phyloP scores from a whole-genome alignment of 2,329 filamentous ascomycete genomes.

The Grosmannia penicillata region DNA sequence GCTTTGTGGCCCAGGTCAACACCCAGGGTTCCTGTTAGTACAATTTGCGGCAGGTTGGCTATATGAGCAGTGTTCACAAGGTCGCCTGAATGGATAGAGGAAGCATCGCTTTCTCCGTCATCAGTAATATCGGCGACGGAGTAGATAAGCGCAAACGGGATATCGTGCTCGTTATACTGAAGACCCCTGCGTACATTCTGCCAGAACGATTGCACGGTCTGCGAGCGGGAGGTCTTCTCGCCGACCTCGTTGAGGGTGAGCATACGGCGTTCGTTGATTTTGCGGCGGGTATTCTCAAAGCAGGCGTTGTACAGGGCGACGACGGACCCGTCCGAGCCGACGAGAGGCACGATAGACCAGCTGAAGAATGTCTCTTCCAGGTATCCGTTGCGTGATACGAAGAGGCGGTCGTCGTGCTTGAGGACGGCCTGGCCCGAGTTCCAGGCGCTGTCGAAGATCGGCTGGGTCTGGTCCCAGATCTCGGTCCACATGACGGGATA shows the following conservation, averaged over 20 bases:
- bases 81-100: conserved; percentile 56
- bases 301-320: conserved; percentile 66
- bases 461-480: conserved; percentile 58
- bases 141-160: conserved; percentile 65
- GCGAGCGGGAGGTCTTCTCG: conserved; percentile 57
- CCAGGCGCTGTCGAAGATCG: conserved; percentile 52
- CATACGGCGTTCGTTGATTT: conserved; percentile 69
- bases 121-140: conserved; percentile 32
- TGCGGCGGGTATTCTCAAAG: conserved; percentile 67
- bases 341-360: conserved; percentile 66
- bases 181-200: conserved; percentile 51
- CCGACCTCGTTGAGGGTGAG: conserved; percentile 63
- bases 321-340: conserved; percentile 59
- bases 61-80: conserved; percentile 24
- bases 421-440: conserved; percentile 63
- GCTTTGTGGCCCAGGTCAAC: conserved; percentile 48
- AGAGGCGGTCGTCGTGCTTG: conserved; percentile 70
- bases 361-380: conserved; percentile 72
- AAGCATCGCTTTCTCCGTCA: conserved; percentile 55
- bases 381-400: conserved; percentile 53
- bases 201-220: conserved; percentile 63
- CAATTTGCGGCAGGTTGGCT: conserved; percentile 37
- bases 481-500: conserved; percentile 58
- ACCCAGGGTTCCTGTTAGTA: conserved; percentile 59
- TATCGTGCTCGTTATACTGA: conserved; percentile 59